Percentiles rank a stretch among this genome's conserved stretches.
phyloP scores from a whole-genome alignment of 331 rosid species.

The Spiraea crenata region DNA sequence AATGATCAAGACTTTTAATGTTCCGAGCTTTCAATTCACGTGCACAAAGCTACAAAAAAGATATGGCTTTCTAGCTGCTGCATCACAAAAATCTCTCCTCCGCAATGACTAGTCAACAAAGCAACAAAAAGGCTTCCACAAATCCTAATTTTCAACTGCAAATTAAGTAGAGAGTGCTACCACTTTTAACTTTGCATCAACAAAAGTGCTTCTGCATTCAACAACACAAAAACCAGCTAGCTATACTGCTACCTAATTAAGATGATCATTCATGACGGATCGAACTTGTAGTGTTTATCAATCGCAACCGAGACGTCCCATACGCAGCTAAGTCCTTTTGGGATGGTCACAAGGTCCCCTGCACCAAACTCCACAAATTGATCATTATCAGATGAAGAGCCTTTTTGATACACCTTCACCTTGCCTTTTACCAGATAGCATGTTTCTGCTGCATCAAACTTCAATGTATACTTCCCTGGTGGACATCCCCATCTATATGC shows the following conservation, averaged over 20 bases:
- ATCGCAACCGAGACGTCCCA: conserved; percentile 85
- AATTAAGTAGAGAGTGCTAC: no score
- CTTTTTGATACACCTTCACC: conserved; percentile 77
- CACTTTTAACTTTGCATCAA: no score
- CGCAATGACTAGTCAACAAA: conserved; percentile 15
- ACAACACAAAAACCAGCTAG: no score
- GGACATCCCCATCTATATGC: conserved; percentile 81
- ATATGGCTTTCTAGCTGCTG: neutral
- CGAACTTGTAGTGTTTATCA: conserved; percentile 81
- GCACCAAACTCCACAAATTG: conserved; percentile 70
- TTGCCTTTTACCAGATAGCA: conserved; percentile 80
- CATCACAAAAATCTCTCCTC: neutral
- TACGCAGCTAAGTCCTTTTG: conserved; percentile 84
- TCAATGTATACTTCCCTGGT: conserved; percentile 81
- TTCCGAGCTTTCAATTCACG: conserved; percentile 19
- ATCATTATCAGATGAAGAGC: conserved; percentile 39
- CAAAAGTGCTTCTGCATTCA: no score
- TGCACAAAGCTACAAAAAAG: conserved; percentile 25
- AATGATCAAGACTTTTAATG: conserved; percentile 6
- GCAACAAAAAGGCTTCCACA: neutral
- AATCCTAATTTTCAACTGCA: neutral
- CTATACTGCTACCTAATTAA: neutral
- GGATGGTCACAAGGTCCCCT: conserved; percentile 80
- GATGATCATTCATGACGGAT: conserved; percentile 40
- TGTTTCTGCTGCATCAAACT: conserved; percentile 81